Base-by-base conservation (phyloP, 176 grass and related monocot species). In the Raddia distichophylla region DNA sequence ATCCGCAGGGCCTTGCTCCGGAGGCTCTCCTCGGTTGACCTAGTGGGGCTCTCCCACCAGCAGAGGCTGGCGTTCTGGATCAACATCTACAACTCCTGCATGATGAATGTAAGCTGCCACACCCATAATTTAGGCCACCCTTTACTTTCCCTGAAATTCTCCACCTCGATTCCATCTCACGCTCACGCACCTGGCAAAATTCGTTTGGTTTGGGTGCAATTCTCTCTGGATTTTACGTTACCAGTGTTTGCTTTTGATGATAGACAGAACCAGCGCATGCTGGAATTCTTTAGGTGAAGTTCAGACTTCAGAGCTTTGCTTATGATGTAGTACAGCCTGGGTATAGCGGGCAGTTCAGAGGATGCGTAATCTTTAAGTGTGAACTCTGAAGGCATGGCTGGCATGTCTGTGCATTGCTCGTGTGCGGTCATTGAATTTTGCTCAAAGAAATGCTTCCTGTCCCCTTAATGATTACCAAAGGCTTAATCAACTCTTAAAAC, bases 51-150 rank as follows among this genome's bases (percentile, higher is more conserved):
- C 79, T 88, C 90, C 18, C 97, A 99, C 73, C 93, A 88, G 81
- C 93, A 99, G 79, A 99, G 93, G 83, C 83, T 99, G 78, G 97
- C 97, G 64, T 99, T 99, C 85, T 99, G 97, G 97, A 96, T 99
- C 87, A 99, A 99, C 85, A 49, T 93, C 85, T 96, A 99, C 82
- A 96, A 99, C 10, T 85, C 93, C 2, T 93, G 97, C 89, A 96
- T 99, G 91, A 99, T 96, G 97, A 99, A 96, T 84, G 96, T 99
- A 88, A 93, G 42, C 71, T 73, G 49, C 60, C 34, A 33, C 34
- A 33, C 49, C 61, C 52, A 78, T 80, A 0, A 55, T 45, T 74
- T 32, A 17, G 53, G 15, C 20, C 71, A n/a, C 15, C 37, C 14
- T 10, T 44, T 40, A 6, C 1, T 22, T 12, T 32, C 43, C 13